phyloP scores from a whole-genome alignment of 2,329 filamentous ascomycete genomes.

The Fusarium sp. region DNA sequence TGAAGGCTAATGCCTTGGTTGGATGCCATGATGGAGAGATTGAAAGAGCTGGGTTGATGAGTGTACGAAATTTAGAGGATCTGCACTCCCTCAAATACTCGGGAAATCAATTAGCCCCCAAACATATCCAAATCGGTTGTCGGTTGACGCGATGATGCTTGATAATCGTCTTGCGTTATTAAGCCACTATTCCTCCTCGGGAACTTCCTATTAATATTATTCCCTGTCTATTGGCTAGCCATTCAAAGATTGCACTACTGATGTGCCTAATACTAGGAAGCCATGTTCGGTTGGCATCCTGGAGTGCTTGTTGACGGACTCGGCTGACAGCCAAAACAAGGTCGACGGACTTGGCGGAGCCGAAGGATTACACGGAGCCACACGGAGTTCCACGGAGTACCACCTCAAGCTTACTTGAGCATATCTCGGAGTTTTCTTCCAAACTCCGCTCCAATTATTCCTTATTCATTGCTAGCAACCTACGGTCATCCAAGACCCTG shows the following conservation, averaged over 20 bases:
- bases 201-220: not conserved
- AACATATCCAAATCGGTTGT: not conserved
- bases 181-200: not conserved
- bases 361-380: not conserved
- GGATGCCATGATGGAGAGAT: not conserved
- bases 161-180: not conserved
- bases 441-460: not conserved
- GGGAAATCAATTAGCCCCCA: not conserved
- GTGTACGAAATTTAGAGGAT: not conserved
- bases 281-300: not conserved
- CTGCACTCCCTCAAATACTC: not conserved
- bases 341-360: not conserved
- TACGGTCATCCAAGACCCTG: not conserved
- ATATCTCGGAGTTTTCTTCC: not conserved
- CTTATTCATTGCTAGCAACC: not conserved
- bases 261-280: not conserved
- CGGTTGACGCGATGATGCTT: not conserved
- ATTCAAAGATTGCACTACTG: not conserved
- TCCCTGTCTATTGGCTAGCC: not conserved
- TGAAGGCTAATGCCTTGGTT: constrained; percentile 2
- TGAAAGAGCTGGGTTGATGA: not conserved
- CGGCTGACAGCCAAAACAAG: not conserved
- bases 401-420: not conserved
- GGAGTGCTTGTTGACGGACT: not conserved
- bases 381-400: not conserved